These are phyloP conservation scores for Quercus tomentella DNA, from an alignment of 331 rosid species.

Conservation along the genomic window DNA sequence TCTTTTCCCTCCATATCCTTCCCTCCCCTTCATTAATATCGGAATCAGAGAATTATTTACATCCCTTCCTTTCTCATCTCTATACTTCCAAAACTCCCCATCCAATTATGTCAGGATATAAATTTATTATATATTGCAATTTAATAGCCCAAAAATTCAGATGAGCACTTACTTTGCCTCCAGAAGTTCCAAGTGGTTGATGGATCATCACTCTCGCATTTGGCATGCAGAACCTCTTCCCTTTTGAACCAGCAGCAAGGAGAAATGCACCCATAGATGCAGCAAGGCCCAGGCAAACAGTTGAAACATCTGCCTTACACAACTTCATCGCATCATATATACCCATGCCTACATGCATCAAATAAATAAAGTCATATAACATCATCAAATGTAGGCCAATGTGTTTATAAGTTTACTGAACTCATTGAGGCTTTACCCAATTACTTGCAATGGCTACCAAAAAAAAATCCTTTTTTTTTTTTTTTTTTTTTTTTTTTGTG, in stretches of 20 bases:
- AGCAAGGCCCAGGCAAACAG: slow-evolving; percentile 92
- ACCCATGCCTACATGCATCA: slow-evolving; percentile 72
- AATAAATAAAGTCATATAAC: slow-evolving; percentile 12
- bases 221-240: slow-evolving; percentile 98
- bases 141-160: neutral
- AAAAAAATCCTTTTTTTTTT: neutral
- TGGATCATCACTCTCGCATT: slow-evolving; percentile 94
- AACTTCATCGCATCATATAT: slow-evolving; percentile 96
- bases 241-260: slow-evolving; percentile 86
- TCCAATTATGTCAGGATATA: neutral
- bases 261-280: slow-evolving; percentile 99
- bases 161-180: slow-evolving; percentile 62
- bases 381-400: neutral
- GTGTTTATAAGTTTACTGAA: neutral
- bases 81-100: neutral
- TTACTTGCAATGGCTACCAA: neutral
- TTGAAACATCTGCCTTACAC: slow-evolving; percentile 93
- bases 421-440: neutral
- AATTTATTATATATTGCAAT: neutral
- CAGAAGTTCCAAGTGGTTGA: slow-evolving; percentile 81
- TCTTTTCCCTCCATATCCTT: neutral
- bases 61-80: neutral
- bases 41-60: neutral
- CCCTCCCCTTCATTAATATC: neutral
- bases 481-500: no score